Conservation (phyloP, 2,329 filamentous ascomycete species). For the Pezicula carpinea region DNA sequence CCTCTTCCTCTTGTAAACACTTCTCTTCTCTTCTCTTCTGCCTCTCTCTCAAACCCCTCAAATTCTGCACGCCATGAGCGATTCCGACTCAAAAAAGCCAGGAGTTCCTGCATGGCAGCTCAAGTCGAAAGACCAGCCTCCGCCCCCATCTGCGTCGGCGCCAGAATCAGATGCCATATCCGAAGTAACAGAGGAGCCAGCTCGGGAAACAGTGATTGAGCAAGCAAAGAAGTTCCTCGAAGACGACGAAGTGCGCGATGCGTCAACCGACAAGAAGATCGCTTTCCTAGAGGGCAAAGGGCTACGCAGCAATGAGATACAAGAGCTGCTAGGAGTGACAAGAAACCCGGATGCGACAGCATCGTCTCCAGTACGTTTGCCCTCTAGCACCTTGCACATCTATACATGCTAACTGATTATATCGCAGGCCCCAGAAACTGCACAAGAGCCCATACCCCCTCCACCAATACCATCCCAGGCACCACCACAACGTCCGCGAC, state of each 20-base stretch:
- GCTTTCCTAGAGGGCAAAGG: slow-evolving; percentile 77
- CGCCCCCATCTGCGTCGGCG: slow-evolving; percentile 1
- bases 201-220: slow-evolving; percentile 42
- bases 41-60: no score
- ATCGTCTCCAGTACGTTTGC: slow-evolving; percentile 2
- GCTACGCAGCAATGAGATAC: slow-evolving; percentile 61
- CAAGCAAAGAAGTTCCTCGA: slow-evolving; percentile 73
- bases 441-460: slow-evolving; percentile 38
- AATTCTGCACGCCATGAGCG: slow-evolving; percentile 17
- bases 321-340: slow-evolving; percentile 51
- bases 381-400: background rate
- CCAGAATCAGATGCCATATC: slow-evolving; percentile 3
- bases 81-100: slow-evolving; percentile 21
- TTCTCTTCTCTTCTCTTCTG: no score
- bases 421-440: slow-evolving; percentile 29
- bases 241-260: slow-evolving; percentile 66
- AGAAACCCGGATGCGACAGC: slow-evolving; percentile 23
- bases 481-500: slow-evolving; percentile 27
- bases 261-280: slow-evolving; percentile 66
- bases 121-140: slow-evolving; percentile 6
- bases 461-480: slow-evolving; percentile 21
- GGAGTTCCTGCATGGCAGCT: slow-evolving; percentile 23
- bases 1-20: background rate
- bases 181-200: background rate
- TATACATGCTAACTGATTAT: slow-evolving; percentile 15